These are phyloP conservation scores for Alternaria postmessia DNA, from an alignment of 2,329 filamentous ascomycete genomes.

Conservation along the genomic window DNA sequence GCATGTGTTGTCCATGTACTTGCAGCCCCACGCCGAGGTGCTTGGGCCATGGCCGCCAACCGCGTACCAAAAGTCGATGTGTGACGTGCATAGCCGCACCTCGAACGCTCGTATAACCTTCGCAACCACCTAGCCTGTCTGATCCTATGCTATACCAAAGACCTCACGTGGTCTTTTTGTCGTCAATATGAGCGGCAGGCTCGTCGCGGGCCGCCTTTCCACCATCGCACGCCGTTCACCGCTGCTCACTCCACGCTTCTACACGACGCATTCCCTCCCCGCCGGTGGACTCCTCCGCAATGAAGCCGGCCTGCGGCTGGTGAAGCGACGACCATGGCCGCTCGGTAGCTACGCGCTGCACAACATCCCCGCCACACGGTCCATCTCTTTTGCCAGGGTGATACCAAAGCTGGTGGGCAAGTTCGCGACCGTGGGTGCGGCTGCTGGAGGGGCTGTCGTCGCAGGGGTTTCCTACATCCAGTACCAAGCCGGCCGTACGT, in stretches of 20 bases:
- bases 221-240: slow-evolving; percentile 70
- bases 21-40: slow-evolving; percentile 18
- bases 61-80: slow-evolving; percentile 20
- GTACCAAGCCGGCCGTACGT: slow-evolving; percentile 89
- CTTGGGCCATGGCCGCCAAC: slow-evolving; percentile 13
- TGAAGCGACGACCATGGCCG: slow-evolving; percentile 73
- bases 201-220: slow-evolving; percentile 76
- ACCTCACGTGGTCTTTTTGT: slow-evolving; percentile 16
- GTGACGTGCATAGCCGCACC: slow-evolving; percentile 28
- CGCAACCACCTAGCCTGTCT: slow-evolving; percentile 7
- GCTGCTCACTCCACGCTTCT: slow-evolving; percentile 66
- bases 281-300: slow-evolving; percentile 51
- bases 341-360: slow-evolving; percentile 80
- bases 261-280: slow-evolving; percentile 43
- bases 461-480: slow-evolving; percentile 91
- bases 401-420: slow-evolving; percentile 92
- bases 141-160: slow-evolving; percentile 29
- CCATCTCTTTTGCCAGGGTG: slow-evolving; percentile 71
- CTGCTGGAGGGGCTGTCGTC: slow-evolving; percentile 88
- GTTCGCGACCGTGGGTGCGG: slow-evolving; percentile 84
- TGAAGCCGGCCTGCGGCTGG: slow-evolving; percentile 44
- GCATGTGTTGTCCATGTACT: slow-evolving; percentile 6
- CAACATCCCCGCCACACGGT: slow-evolving; percentile 72
- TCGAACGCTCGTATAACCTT: slow-evolving; percentile 11
- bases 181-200: slow-evolving; percentile 72